Conservation (phyloP, 2,329 filamentous ascomycete genomes). For the Fusarium pseudoanthophilum region DNA sequence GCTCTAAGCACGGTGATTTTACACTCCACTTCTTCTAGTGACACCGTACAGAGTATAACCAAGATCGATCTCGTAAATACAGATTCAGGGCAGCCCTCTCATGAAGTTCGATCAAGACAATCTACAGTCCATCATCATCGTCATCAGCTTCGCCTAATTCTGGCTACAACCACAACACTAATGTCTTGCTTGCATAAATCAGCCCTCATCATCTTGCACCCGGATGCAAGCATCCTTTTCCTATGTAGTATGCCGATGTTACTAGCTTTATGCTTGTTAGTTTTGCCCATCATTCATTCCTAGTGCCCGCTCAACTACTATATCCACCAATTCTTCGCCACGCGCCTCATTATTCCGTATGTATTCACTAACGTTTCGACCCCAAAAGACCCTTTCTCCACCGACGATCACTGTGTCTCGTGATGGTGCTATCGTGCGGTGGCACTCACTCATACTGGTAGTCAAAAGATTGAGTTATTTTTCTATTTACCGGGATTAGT, state of each 20-base stretch:
- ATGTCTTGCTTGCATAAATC: slow-evolving; percentile 36
- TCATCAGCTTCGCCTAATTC: neutral
- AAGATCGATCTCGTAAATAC: slow-evolving; percentile 3
- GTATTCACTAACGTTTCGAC: neutral
- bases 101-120: neutral
- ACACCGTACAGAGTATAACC: neutral
- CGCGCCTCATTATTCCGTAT: slow-evolving; percentile 29
- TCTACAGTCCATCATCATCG: neutral
- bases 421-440: slow-evolving; percentile 3
- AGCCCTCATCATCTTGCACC: slow-evolving; percentile 30
- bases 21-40: slow-evolving; percentile 1
- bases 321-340: slow-evolving; percentile 14
- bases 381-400: slow-evolving; percentile 23
- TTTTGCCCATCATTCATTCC: neutral
- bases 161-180: neutral
- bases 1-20: neutral
- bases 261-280: slow-evolving; percentile 32
- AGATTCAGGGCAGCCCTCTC: neutral
- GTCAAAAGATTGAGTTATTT: slow-evolving; percentile 16
- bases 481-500: neutral
- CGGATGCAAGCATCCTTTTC: slow-evolving; percentile 23
- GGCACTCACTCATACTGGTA: neutral
- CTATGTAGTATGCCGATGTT: slow-evolving; percentile 2
- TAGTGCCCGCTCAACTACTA: slow-evolving; percentile 3
- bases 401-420: slow-evolving; percentile 33